Percentiles rank a stretch among this genome's conserved stretches.
These are phyloP conservation scores for Coniosporium apollinis DNA, from an alignment of 495 filamentous ascomycete species.

Conservation along the genomic window DNA sequence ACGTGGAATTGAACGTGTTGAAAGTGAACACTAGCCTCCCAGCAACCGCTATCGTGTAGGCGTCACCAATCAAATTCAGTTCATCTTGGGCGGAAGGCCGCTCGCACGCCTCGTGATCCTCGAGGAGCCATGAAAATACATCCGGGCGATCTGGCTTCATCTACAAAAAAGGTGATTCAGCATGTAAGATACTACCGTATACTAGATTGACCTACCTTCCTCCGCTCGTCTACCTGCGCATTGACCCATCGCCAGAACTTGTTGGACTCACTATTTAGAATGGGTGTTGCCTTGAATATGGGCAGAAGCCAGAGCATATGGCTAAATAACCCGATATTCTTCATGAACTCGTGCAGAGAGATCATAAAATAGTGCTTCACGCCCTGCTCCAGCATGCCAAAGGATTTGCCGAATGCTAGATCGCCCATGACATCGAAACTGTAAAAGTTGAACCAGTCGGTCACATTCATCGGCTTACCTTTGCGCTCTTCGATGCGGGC, in stretches of 20 bases:
- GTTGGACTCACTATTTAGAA: slow-evolving; percentile 3
- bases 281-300: slow-evolving; percentile 6
- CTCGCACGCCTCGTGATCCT: too few species aligned
- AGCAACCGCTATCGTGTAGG: too few species aligned
- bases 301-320: slow-evolving; percentile 9
- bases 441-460: slow-evolving; percentile 22
- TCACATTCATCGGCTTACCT: slow-evolving; percentile 18
- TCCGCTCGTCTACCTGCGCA: background rate
- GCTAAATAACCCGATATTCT: slow-evolving; percentile 7
- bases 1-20: too few species aligned
- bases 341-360: slow-evolving; percentile 11
- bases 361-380: slow-evolving; percentile 11
- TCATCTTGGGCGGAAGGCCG: too few species aligned
- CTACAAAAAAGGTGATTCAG: too few species aligned
- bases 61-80: too few species aligned
- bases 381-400: slow-evolving; percentile 15
- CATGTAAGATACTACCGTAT: too few species aligned
- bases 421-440: slow-evolving; percentile 25
- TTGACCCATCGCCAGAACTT: slow-evolving; percentile 8
- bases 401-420: slow-evolving; percentile 23
- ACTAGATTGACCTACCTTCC: too few species aligned
- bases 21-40: too few species aligned
- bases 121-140: slow-evolving; percentile 1
- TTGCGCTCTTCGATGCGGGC: slow-evolving; percentile 8
- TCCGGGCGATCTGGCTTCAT: background rate